phyloP scores from a whole-genome alignment of 75 land plant species.

The Pseudotsuga menziesii region DNA sequence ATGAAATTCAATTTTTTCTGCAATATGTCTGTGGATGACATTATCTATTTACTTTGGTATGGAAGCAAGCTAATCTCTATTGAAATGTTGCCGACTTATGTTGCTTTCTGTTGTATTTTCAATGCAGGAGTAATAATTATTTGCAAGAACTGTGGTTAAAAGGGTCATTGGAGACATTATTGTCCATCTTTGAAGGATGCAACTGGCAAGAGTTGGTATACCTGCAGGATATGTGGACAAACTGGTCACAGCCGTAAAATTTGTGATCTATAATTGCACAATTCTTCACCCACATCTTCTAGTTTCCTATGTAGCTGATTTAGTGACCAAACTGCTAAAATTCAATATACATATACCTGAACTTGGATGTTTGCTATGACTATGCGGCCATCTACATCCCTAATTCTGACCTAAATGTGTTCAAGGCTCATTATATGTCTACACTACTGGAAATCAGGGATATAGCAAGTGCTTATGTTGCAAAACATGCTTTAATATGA shows the following conservation, averaged over 20 bases:
- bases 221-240: constrained; percentile 48
- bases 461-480: no score
- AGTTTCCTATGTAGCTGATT: no score
- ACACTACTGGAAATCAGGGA: no score
- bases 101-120: background rate
- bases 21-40: background rate
- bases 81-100: background rate
- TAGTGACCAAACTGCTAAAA: no score
- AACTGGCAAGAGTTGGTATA: constrained; percentile 18
- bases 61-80: background rate
- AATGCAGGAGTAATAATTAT: constrained; percentile 51
- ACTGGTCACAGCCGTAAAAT: constrained; percentile 56
- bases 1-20: background rate
- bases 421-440: no score
- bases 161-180: constrained; percentile 60
- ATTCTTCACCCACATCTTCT: no score
- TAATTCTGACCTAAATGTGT: no score
- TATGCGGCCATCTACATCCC: no score
- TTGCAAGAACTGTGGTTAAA: constrained; percentile 42
- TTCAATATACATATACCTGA: no score
- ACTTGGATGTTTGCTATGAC: no score
- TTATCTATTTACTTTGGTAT: background rate
- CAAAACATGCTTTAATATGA: no score
- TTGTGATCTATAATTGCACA: constrained; percentile 13
- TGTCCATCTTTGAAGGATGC: constrained; percentile 42